Conservation (phyloP, 176 grass and related monocot genomes). For the Oryza australiensis region DNA sequence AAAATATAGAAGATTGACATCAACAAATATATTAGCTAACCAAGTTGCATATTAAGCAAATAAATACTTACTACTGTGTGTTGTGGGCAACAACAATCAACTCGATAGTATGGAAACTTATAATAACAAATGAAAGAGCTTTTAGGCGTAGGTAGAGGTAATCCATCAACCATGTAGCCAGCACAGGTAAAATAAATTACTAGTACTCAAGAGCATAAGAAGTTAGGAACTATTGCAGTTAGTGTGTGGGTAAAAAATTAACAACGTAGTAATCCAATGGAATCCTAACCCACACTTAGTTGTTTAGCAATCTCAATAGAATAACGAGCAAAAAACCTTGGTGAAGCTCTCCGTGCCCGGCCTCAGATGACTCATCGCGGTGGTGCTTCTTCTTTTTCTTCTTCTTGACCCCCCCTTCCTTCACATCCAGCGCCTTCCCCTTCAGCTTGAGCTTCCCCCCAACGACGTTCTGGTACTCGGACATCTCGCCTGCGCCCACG, state of each 20-base stretch:
- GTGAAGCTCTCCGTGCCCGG: slow-evolving; percentile 37
- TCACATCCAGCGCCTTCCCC: slow-evolving; percentile 86
- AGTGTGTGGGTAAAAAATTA: background rate
- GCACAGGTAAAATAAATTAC: background rate
- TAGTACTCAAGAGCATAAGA: background rate
- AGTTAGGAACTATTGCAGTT: background rate
- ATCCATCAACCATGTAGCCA: background rate
- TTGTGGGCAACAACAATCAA: background rate
- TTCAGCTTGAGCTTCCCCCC: slow-evolving; percentile 83
- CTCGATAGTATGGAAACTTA: background rate
- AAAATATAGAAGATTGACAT: background rate
- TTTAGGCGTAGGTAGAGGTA: background rate
- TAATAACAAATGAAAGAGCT: background rate
- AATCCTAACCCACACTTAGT: background rate
- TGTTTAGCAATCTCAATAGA: background rate
- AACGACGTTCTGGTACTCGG: slow-evolving; percentile 79
- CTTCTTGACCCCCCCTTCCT: slow-evolving; percentile 77
- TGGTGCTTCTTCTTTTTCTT: slow-evolving; percentile 79
- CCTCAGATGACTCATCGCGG: slow-evolving; percentile 47
- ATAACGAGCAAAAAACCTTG: slow-evolving; percentile 48
- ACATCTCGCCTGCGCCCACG: slow-evolving; percentile 58
- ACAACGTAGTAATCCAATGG: background rate
- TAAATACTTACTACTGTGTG: background rate
- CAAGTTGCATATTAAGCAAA: background rate
- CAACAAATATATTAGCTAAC: background rate